These are phyloP conservation scores for Bauhinia variegata DNA, from an alignment of 306 rosid genomes.

Conservation along the genomic window DNA sequence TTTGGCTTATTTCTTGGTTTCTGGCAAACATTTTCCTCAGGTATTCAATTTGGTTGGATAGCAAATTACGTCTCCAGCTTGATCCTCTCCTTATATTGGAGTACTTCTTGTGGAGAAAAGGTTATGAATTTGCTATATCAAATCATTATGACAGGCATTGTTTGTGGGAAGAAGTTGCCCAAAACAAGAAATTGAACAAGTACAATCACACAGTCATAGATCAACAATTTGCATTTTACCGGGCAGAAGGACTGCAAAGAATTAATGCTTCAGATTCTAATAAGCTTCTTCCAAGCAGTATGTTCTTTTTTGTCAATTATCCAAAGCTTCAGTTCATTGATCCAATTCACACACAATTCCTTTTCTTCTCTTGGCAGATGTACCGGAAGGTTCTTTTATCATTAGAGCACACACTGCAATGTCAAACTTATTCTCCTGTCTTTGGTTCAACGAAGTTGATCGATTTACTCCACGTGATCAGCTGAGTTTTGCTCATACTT, in stretches of 20 bases:
- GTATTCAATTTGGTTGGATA: slow-evolving; percentile 96
- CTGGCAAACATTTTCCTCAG: slow-evolving; percentile 50
- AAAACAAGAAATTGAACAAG: slow-evolving; percentile 79
- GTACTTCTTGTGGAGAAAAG: slow-evolving; percentile 92
- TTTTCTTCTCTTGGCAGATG: slow-evolving; percentile 56
- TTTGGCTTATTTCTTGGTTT: slow-evolving; percentile 16
- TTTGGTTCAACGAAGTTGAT: slow-evolving; percentile 95
- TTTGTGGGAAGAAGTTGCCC: slow-evolving; percentile 84
- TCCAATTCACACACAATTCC: background rate
- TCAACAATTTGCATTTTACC: slow-evolving; percentile 71
- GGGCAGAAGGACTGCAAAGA: slow-evolving; percentile 74
- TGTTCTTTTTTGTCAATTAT: slow-evolving; percentile 34
- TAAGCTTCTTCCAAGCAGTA: slow-evolving; percentile 91
- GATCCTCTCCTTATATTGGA: slow-evolving; percentile 91
- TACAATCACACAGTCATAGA: slow-evolving; percentile 75
- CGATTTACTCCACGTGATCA: slow-evolving; percentile 98
- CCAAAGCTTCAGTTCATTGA: slow-evolving; percentile 6
- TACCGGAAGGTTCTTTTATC: slow-evolving; percentile 97
- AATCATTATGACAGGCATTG: slow-evolving; percentile 86
- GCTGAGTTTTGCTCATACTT: slow-evolving; percentile 90
- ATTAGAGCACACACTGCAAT: slow-evolving; percentile 94
- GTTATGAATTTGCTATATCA: slow-evolving; percentile 75
- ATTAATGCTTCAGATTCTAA: slow-evolving; percentile 70
- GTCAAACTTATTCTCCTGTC: slow-evolving; percentile 94
- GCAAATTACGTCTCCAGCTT: slow-evolving; percentile 87